These are phyloP conservation scores for Picea glauca DNA, from an alignment of 75 land plant genomes.

Conservation along the genomic window DNA sequence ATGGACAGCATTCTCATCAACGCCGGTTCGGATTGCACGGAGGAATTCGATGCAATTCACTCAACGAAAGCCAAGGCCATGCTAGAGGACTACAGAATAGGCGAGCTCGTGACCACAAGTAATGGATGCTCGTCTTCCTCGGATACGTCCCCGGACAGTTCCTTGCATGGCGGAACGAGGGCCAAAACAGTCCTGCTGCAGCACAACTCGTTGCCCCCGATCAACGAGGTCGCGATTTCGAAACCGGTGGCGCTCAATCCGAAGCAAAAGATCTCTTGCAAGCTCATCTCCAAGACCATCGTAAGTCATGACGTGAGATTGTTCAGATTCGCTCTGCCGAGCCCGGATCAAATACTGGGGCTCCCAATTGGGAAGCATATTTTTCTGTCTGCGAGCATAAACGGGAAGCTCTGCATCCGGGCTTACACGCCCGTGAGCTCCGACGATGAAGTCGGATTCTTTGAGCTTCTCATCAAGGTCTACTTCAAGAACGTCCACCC, in stretches of 20 bases:
- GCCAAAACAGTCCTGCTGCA: not conserved
- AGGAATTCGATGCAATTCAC: conserved; percentile 97
- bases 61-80: conserved; percentile 80
- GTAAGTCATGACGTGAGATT: conserved; percentile 63
- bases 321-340: conserved; percentile 75
- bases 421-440: conserved; percentile 89
- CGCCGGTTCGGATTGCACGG: conserved; percentile 89
- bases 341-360: conserved; percentile 55
- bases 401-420: conserved; percentile 80
- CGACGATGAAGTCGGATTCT: conserved; percentile 55
- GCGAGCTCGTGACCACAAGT: conserved; percentile 40
- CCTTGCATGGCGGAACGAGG: too few species aligned
- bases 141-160: conserved; percentile 35
- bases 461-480: conserved; percentile 80
- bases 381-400: conserved; percentile 63
- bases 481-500: conserved; percentile 66
- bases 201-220: conserved; percentile 19
- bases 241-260: conserved; percentile 46
- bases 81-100: conserved; percentile 79
- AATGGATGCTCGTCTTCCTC: conserved; percentile 1
- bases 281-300: conserved; percentile 35
- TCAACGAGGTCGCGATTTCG: conserved; percentile 14
- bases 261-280: conserved; percentile 55
- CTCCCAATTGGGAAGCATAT: conserved; percentile 93
- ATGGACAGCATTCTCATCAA: conserved; percentile 91